Percentiles rank a stretch among this genome's conserved stretches.
phyloP scores from a whole-genome alignment of 768 basidiomycete species.

The Rhodotorula graminis region DNA sequence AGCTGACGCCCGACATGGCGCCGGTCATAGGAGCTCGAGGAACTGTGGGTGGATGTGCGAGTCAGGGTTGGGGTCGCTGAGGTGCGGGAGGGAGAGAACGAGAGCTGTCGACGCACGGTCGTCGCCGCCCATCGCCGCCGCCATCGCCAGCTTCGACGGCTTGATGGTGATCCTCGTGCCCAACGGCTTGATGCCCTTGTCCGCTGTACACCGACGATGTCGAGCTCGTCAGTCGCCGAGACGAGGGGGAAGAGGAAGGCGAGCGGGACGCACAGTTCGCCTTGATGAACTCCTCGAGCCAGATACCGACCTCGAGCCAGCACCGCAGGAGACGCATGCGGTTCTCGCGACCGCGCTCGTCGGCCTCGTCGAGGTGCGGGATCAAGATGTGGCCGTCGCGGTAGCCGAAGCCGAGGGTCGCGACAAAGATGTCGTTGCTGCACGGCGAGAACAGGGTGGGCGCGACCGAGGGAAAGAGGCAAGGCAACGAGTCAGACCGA shows the following conservation, averaged over 20 bases:
- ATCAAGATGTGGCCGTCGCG: background rate
- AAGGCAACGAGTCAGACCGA: background rate
- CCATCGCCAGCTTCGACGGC: background rate
- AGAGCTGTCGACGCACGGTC: background rate
- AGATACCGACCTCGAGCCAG: conserved; percentile 29
- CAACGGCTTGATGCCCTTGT: no score
- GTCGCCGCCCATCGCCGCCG: conserved; percentile 10
- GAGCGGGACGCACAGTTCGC: background rate
- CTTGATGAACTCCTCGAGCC: conserved; percentile 1
- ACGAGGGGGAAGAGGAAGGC: background rate
- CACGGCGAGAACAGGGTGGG: no score
- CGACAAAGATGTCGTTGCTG: conserved; percentile 26
- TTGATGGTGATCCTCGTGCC: background rate
- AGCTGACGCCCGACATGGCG: background rate
- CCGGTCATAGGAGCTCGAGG: background rate
- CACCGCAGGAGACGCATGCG: conserved; percentile 12
- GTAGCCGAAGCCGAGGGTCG: conserved; percentile 33
- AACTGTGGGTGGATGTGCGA: background rate
- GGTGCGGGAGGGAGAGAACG: no score
- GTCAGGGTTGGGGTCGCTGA: background rate
- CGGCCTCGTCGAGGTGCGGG: conserved; percentile 1
- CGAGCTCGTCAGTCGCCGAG: no score
- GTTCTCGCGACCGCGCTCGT: background rate
- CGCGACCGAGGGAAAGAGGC: no score
- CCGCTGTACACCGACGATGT: no score